Conservation (phyloP, 495 filamentous ascomycete species). For the Barbatosphaeria neglecta region DNA sequence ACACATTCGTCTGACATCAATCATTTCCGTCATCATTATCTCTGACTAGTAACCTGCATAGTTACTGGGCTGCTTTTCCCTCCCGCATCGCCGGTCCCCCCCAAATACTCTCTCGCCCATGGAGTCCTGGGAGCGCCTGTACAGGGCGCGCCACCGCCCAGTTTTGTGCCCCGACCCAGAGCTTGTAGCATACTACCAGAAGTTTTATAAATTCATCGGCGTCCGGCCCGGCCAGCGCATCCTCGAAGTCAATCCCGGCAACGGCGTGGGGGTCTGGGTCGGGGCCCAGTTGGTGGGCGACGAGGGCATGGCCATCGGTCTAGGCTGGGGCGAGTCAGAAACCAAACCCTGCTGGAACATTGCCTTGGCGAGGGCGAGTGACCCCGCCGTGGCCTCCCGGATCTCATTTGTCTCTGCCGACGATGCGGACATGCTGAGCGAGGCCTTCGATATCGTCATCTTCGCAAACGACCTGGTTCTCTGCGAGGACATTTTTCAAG, state of each 20-base stretch:
- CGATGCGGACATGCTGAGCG: slow-evolving; percentile 18
- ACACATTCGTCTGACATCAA: too few relatives aligned
- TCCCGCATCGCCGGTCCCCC: too few relatives aligned
- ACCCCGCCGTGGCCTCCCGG: slow-evolving; percentile 5
- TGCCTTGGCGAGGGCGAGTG: slow-evolving; percentile 13
- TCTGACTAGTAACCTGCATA: too few relatives aligned
- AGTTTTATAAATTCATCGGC: slow-evolving; percentile 7
- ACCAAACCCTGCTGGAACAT: too few relatives aligned
- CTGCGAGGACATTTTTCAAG: slow-evolving; percentile 15
- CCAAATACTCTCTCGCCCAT: too few relatives aligned
- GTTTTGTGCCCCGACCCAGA: too few relatives aligned
- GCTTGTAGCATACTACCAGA: not conserved
- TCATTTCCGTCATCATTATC: too few relatives aligned
- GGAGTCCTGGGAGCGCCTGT: too few relatives aligned
- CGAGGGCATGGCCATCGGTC: slow-evolving; percentile 22
- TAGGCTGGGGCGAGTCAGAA: slow-evolving; percentile 8
- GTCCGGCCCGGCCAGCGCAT: slow-evolving; percentile 18
- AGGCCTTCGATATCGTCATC: slow-evolving; percentile 23
- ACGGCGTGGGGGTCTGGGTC: slow-evolving; percentile 25
- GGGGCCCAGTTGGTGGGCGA: slow-evolving; percentile 19
- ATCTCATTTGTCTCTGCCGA: slow-evolving; percentile 24
- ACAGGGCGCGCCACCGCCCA: too few relatives aligned
- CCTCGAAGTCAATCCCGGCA: slow-evolving; percentile 35
- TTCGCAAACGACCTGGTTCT: slow-evolving; percentile 24
- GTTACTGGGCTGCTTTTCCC: too few relatives aligned